These are phyloP conservation scores for Eucalyptus decipiens DNA, from an alignment of 345 rosid genomes.

Conservation along the genomic window DNA sequence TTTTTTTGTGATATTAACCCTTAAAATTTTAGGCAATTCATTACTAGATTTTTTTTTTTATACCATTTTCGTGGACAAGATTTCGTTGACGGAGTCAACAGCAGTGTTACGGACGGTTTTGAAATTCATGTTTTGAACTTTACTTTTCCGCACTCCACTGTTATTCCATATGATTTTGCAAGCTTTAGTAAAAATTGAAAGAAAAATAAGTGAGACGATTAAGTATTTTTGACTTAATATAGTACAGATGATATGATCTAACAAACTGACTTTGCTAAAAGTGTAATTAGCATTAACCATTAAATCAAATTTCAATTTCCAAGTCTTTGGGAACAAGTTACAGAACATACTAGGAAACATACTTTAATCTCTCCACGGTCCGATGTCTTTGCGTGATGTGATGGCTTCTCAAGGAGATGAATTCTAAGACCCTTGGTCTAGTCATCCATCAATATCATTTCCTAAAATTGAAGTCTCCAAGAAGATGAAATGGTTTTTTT, in stretches of 20 bases:
- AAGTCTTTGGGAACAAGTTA: background rate
- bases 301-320: background rate
- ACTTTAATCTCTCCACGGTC: background rate
- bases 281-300: background rate
- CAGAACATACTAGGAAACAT: background rate
- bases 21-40: background rate
- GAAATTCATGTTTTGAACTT: background rate
- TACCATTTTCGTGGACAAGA: background rate
- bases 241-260: background rate
- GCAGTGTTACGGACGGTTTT: background rate
- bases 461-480: background rate
- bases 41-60: background rate
- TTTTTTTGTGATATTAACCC: background rate
- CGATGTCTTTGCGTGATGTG: background rate
- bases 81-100: background rate
- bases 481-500: background rate
- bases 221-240: background rate
- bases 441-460: background rate
- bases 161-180: background rate
- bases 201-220: background rate
- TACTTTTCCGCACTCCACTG: background rate
- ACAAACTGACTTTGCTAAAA: background rate
- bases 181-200: background rate
- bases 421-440: background rate
- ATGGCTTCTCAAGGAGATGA: background rate